These are phyloP conservation scores for Solanum chiquidenum DNA, from an alignment of 257 asterid genomes.

Conservation along the genomic window DNA sequence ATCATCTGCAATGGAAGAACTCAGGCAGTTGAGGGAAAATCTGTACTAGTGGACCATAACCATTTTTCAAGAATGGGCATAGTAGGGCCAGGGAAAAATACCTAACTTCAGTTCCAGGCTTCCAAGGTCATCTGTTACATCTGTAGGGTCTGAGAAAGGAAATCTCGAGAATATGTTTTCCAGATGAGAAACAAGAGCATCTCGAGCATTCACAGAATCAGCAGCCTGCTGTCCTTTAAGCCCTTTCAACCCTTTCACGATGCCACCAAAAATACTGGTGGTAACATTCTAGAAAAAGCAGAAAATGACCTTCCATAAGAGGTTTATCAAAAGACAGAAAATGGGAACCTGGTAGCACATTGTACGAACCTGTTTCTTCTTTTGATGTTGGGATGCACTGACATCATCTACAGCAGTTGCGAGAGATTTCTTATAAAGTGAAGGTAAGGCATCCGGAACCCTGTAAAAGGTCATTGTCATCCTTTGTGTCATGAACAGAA, in stretches of 20 bases:
- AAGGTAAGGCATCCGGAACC: constrained; percentile 53
- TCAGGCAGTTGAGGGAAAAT: neutral
- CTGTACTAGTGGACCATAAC: neutral
- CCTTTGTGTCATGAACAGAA: neutral
- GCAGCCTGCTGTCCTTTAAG: constrained; percentile 32
- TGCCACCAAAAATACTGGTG: constrained; percentile 58
- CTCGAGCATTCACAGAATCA: constrained; percentile 39
- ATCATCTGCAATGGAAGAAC: constrained; percentile 51
- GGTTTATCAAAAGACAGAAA: neutral
- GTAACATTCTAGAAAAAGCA: constrained; percentile 33
- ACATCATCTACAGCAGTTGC: constrained; percentile 51
- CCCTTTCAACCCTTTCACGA: constrained; percentile 83
- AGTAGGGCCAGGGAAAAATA: constrained; percentile 17
- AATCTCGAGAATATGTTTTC: constrained; percentile 77
- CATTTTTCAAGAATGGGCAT: neutral
- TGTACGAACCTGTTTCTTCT: constrained; percentile 43
- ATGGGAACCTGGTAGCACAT: neutral
- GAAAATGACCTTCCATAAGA: constrained; percentile 3
- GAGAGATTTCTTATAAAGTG: constrained; percentile 65
- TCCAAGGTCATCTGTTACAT: constrained; percentile 20
- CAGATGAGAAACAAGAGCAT: constrained; percentile 39
- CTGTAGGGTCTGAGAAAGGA: constrained; percentile 60
- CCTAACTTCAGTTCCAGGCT: constrained; percentile 59
- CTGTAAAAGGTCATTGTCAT: constrained; percentile 28
- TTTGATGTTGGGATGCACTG: constrained; percentile 33